Base-by-base conservation (phyloP, 495 filamentous ascomycete species). In the Podospora fimiseda region DNA sequence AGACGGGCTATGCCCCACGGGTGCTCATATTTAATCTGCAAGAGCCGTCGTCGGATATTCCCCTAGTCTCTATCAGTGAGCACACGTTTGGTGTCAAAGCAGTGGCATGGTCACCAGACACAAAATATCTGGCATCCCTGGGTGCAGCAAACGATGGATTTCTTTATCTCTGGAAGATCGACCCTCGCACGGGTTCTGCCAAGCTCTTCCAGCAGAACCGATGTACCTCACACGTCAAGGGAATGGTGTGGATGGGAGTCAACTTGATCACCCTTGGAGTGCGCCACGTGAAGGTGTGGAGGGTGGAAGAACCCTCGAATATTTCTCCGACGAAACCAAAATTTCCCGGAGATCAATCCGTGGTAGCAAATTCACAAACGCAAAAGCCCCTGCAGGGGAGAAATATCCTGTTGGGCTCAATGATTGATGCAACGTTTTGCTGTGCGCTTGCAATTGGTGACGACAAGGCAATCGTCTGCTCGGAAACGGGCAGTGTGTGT, bases 201-300 rank as follows among this genome's bases (percentile, higher is more conserved):
- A 89, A 76, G 61, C 72, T 98, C 38, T 88, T 94, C 66, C 89
- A 90, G 27, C 92, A 88, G 61, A 96, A 96, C 64, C 91, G 93
- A 66, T 97, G 93, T 70, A 96, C 90, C 21, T 85, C 87, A 15
- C 81, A 80, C 41, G 74, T 96, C 59, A 85, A 83, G 37, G 81
- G 83, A 23, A 92, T 96, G 77, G 82, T 86, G 48, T 98, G 93
- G 92, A 79, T 96, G 66, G 90, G 90, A 15, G 70, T 63, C 48
- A 74, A 62, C 51, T 58, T 74, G 44, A 61, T 78, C 43, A 90
- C 84, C 23, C 78, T 89, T 21, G 93, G 93, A 15, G 86, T 91
- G 41, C 82, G 93, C 46, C 90, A 96, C 73, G 82, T 96, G 60
- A 98, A 97, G 67, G 80, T 94, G 24, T 98, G 93, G 93, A 79